Evolutionary conservation across 1,139 yeast species (phyloP), one percentile per base, ranked within the genome.

Genomic region (Suhomyces wounanorum): DNA sequence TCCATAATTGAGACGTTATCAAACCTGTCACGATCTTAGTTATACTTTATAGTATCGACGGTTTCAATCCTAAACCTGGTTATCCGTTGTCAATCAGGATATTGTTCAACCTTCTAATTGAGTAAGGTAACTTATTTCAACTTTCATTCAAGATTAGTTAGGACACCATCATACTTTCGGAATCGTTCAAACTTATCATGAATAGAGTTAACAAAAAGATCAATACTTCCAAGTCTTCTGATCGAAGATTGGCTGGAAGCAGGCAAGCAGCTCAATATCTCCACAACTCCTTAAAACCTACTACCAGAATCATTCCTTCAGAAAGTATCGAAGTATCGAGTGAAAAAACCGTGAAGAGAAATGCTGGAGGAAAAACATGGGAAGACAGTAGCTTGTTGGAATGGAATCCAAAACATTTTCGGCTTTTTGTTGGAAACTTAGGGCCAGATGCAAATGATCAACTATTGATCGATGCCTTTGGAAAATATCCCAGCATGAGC

Each of bases 371-470:
- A 6, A 66, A 72, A 54, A 65, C 67, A 13, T 79, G 85, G 83
- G 76, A 72, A 48, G 84, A 81, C 56, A 55, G 69, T 9, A 60
- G 81, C 4, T 65, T 81, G 40, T 67, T 75, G 18, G 83, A 79
- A 38, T 84, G 89, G 89, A 78, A 84, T 58, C 87, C 85, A 18
- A 69, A 74, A n/a, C 90, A 86, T 61, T 87, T 84, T 65, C 69
- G 91, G 33, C 68, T 87, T 13, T 87, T 87, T 68, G 89, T 87
- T 9, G 95, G 95, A 0, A 87, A 87, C 58, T 67, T 87, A 40
- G 89, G 90, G 0, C 74, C 78, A 3, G 94, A 87, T 57, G 92
- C 83, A 5, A 80, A 75, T 21, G 89, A 85, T 53, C 81, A 75
- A 18, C 60, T 81, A 48, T 69, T 87, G 21, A 59, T 66, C 11